Conservation (phyloP, 495 filamentous ascomycete species). For the Lepraria neglecta region DNA sequence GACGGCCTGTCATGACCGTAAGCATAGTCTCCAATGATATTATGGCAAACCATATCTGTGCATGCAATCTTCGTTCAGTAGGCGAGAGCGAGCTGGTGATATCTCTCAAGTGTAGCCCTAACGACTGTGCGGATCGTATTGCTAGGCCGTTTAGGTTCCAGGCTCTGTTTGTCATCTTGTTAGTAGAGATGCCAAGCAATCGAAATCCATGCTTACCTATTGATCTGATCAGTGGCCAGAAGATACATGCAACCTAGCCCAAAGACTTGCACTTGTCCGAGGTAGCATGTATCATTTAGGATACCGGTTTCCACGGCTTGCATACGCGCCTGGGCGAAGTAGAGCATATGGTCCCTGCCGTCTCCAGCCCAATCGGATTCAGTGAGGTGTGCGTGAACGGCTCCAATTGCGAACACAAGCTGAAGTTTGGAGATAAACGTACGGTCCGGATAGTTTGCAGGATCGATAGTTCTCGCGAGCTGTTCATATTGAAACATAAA, state of each 20-base stretch:
- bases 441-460: conserved; percentile 40
- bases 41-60: conserved; percentile 57
- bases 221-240: conserved; percentile 51
- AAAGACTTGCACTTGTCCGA: conserved; percentile 54
- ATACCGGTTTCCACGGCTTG: conserved; percentile 47
- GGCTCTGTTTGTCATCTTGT: conserved; percentile 39
- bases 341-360: conserved; percentile 48
- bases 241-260: conserved; percentile 56
- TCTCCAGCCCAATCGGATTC: conserved; percentile 41
- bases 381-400: conserved; percentile 45
- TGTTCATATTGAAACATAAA: conserved; percentile 49
- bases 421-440: conserved; percentile 47
- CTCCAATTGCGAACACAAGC: conserved; percentile 55
- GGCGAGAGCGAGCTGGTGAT: conserved; percentile 43
- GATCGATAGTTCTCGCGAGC: conserved; percentile 42
- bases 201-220: conserved; percentile 41
- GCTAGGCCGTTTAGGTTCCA: conserved; percentile 56
- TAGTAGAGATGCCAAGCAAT: conserved; percentile 14
- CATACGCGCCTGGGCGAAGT: conserved; percentile 49
- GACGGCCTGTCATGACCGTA: conserved; percentile 54
- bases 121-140: conserved; percentile 48
- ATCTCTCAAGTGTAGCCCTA: conserved; percentile 58
- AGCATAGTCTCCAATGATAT: conserved; percentile 53
- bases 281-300: conserved; percentile 45
- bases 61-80: conserved; percentile 49